A percentile compares a stretch with the other conserved stretches of the same genome.
Evolutionary conservation across 2,329 filamentous ascomycete genomes (phyloP).

Genomic region (Fusarium coicis): DNA sequence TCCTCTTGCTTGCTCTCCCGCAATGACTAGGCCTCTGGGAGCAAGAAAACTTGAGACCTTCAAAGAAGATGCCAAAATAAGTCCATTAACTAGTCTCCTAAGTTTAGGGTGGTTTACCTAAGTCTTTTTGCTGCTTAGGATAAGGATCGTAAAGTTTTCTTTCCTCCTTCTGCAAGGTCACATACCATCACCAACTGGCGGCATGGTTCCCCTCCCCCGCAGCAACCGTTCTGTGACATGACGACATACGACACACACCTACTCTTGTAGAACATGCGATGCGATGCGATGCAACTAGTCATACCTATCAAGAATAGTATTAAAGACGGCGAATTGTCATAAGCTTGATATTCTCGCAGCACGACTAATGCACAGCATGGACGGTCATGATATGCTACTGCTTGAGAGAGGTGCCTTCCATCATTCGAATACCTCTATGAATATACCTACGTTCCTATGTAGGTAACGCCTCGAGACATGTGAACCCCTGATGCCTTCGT

Average conservation of each 20-base stretch:
- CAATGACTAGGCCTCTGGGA: background rate
- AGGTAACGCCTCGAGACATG: background rate
- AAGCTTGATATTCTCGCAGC: background rate
- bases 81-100: background rate
- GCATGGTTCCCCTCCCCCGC: slow-evolving; percentile 34
- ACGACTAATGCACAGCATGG: background rate
- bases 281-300: background rate
- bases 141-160: background rate
- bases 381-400: background rate
- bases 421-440: background rate
- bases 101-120: background rate
- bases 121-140: background rate
- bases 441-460: background rate
- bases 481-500: background rate
- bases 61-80: background rate
- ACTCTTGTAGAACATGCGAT: background rate
- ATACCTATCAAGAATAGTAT: background rate
- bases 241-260: slow-evolving; percentile 42
- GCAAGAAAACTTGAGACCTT: background rate
- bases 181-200: slow-evolving; percentile 25
- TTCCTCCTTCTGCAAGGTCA: background rate
- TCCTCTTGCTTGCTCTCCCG: slow-evolving; percentile 8
- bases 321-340: background rate
- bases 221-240: slow-evolving; percentile 37
- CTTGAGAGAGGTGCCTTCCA: slow-evolving; percentile 1